Percentiles rank a stretch among this genome's conserved stretches.
Evolutionary conservation across 345 rosid genomes (phyloP).

Genomic region (Eucalyptus virginea): DNA sequence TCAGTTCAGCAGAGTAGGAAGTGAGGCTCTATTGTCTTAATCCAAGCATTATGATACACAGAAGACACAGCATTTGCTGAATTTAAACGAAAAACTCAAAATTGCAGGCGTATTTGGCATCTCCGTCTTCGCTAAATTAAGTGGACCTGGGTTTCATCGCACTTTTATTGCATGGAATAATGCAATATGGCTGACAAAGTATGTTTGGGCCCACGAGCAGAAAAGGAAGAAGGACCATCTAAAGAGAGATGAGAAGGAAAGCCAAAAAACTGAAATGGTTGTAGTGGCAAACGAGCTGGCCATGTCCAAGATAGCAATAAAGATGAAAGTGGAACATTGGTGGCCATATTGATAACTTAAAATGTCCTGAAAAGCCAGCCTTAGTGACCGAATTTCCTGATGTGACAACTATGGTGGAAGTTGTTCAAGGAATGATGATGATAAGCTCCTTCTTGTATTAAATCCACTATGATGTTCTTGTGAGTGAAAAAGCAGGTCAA

Average conservation of each 20-base stretch:
- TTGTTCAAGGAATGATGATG: neutral
- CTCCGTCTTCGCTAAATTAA: neutral
- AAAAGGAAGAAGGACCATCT: neutral
- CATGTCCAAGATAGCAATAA: neutral
- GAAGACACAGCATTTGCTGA: neutral
- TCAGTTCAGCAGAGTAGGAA: neutral
- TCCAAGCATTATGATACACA: neutral
- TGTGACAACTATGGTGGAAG: neutral
- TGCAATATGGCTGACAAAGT: neutral
- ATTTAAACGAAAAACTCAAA: neutral
- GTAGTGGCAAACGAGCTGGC: conserved; percentile 1
- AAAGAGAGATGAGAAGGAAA: neutral
- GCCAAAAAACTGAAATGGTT: neutral
- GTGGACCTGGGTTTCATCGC: neutral
- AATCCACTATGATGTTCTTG: neutral
- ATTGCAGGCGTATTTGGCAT: neutral
- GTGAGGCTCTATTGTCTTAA: neutral
- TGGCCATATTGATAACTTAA: neutral
- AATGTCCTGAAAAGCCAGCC: neutral
- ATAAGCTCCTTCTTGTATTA: neutral
- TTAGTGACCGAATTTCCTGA: neutral
- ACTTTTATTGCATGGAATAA: neutral
- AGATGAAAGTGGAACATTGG: neutral
- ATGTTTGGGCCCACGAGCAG: neutral
- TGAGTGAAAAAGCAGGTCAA: neutral